Evolutionary conservation across 2,329 filamentous ascomycete species (phyloP).

Genomic region (Chaetomiaceae sp.): DNA sequence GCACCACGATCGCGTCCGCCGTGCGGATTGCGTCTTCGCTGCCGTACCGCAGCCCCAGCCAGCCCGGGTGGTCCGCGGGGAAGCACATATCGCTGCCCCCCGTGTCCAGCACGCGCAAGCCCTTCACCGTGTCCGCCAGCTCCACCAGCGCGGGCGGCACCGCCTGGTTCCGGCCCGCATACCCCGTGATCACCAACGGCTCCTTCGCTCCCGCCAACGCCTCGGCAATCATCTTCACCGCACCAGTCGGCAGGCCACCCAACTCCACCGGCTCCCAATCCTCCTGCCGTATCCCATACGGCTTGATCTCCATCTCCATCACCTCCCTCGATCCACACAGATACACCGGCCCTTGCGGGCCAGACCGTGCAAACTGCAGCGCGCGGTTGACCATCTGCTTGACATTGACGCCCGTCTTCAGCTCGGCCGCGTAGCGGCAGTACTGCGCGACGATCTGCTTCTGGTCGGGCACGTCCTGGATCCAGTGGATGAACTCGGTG

Average conservation of each 20-base stretch:
- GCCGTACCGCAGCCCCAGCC: constrained; percentile 67
- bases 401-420: constrained; percentile 77
- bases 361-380: constrained; percentile 71
- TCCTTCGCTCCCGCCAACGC: constrained; percentile 57
- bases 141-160: constrained; percentile 56
- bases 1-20: constrained; percentile 76
- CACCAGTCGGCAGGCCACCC: constrained; percentile 48
- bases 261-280: constrained; percentile 67
- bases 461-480: constrained; percentile 38
- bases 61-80: constrained; percentile 61
- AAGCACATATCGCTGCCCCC: constrained; percentile 79
- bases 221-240: constrained; percentile 54
- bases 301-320: constrained; percentile 77
- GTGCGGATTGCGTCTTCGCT: constrained; percentile 65
- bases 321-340: constrained; percentile 71
- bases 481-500: constrained; percentile 40
- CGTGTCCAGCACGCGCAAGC: constrained; percentile 66
- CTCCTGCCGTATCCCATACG: constrained; percentile 61
- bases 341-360: constrained; percentile 75
- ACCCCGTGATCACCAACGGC: constrained; percentile 66
- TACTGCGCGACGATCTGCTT: constrained; percentile 66
- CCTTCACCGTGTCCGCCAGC: constrained; percentile 61
- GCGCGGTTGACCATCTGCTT: constrained; percentile 87
- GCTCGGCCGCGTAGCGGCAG: constrained; percentile 74
- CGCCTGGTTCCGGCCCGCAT: constrained; percentile 61